phyloP scores from a whole-genome alignment of 176 grass and related monocot species.

The Cenchrus purpureus region DNA sequence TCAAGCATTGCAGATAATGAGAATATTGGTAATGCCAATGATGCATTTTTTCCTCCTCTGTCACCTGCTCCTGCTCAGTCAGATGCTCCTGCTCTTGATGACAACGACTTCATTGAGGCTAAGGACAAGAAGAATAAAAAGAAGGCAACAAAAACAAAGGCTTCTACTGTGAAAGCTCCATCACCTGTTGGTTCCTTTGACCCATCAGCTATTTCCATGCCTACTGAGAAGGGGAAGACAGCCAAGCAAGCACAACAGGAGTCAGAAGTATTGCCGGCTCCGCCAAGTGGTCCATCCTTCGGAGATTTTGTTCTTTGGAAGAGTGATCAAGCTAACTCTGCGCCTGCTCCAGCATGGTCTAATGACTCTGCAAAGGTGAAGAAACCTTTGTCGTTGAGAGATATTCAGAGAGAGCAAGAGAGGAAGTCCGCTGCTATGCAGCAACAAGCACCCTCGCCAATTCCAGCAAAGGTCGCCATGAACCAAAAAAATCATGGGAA shows the following conservation, averaged over 20 bases:
- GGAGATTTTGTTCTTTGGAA: constrained; percentile 97
- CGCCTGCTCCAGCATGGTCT: constrained; percentile 82
- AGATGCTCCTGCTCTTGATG: constrained; percentile 58
- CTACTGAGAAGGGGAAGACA: constrained; percentile 60
- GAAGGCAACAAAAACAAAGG: constrained; percentile 81
- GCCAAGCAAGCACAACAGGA: constrained; percentile 62
- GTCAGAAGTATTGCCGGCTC: constrained; percentile 65
- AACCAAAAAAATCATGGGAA: constrained; percentile 60
- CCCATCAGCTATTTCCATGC: constrained; percentile 43
- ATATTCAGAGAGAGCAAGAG: constrained; percentile 91
- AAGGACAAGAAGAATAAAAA: constrained; percentile 96
- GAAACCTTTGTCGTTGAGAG: constrained; percentile 76
- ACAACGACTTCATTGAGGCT: constrained; percentile 94
- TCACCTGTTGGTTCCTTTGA: constrained; percentile 58
- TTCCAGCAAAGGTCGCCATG: constrained; percentile 49
- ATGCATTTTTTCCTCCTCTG: constrained; percentile 47
- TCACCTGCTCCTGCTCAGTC: constrained; percentile 36
- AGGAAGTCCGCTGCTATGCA: constrained; percentile 56
- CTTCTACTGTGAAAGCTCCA: constrained; percentile 54
- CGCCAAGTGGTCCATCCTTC: constrained; percentile 72
- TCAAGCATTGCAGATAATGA: constrained; percentile 61
- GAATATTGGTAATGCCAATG: constrained; percentile 45
- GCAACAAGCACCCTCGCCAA: constrained; percentile 50
- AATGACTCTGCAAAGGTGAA: constrained; percentile 72
- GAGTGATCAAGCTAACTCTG: constrained; percentile 64